These are phyloP conservation scores for Cardamine resedifolia DNA, from an alignment of 345 rosid species.

Conservation along the genomic window DNA sequence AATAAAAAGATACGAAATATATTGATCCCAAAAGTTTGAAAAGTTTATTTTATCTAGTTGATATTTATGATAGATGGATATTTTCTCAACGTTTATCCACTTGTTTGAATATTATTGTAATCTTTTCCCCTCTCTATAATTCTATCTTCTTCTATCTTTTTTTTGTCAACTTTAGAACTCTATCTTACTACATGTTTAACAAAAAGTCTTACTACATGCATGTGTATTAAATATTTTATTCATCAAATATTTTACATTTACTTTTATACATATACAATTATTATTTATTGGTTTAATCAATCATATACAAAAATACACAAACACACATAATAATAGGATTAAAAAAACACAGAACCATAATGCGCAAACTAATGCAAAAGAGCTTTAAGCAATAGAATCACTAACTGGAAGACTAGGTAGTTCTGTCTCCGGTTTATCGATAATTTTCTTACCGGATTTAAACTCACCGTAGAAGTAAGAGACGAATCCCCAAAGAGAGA, in stretches of 20 bases:
- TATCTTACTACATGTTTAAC: no score
- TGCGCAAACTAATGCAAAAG: neutral
- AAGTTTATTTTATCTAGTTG: neutral
- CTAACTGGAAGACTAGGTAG: slow-evolving; percentile 17
- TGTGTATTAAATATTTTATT: no score
- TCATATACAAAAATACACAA: neutral
- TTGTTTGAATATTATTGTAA: neutral
- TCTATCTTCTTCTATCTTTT: neutral
- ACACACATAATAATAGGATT: neutral
- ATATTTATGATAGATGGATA: neutral
- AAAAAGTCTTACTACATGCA: no score
- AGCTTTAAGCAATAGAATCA: slow-evolving; percentile 8
- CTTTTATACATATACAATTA: neutral
- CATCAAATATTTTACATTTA: neutral
- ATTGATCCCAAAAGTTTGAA: neutral
- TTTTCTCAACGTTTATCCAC: slow-evolving; percentile 1
- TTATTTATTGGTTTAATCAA: neutral
- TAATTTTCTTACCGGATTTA: slow-evolving; percentile 36
- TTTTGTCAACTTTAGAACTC: neutral
- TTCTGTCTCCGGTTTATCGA: slow-evolving; percentile 29
- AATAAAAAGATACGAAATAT: neutral
- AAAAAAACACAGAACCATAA: neutral
- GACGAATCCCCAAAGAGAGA: slow-evolving; percentile 71
- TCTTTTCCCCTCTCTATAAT: neutral
- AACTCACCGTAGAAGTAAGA: slow-evolving; percentile 79